A percentile compares a stretch with the other conserved stretches of the same genome.
Evolutionary conservation across 176 grass and related monocot genomes (phyloP).

Genomic region (Juncus inflexus): DNA sequence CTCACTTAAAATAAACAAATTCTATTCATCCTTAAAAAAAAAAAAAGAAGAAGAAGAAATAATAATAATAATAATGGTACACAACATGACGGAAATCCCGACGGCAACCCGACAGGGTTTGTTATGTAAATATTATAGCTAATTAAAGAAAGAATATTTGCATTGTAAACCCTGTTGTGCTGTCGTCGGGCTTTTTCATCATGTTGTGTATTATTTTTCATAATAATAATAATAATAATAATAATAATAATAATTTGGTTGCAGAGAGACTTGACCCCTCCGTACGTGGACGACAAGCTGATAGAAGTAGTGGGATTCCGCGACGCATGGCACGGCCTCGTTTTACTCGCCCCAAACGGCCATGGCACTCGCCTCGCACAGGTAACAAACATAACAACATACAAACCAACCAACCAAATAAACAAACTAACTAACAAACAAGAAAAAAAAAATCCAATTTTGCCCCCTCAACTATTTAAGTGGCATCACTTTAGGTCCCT

Average conservation of each 20-base stretch:
- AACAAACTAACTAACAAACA: neutral
- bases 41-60: too few species aligned
- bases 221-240: neutral
- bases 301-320: constrained; percentile 89
- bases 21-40: neutral
- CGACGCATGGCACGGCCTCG: constrained; percentile 86
- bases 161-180: too few species aligned
- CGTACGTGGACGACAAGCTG: constrained; percentile 69
- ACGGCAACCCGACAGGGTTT: too few species aligned
- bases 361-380: constrained; percentile 83
- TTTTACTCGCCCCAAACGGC: constrained; percentile 74
- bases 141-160: too few species aligned
- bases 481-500: too few species aligned
- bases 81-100: too few species aligned
- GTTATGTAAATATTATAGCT: too few species aligned
- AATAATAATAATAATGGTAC: too few species aligned
- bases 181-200: too few species aligned
- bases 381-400: constrained; percentile 28
- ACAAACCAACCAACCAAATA: neutral
- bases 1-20: neutral
- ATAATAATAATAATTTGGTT: neutral
- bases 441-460: too few species aligned
- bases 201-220: neutral
- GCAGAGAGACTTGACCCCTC: constrained; percentile 58
- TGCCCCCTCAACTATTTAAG: too few species aligned